Percentiles rank a stretch among this genome's conserved stretches.
These are phyloP conservation scores for Volvox reticuliferus DNA, from an alignment of 139 green algal genomes.

Conservation along the genomic window DNA sequence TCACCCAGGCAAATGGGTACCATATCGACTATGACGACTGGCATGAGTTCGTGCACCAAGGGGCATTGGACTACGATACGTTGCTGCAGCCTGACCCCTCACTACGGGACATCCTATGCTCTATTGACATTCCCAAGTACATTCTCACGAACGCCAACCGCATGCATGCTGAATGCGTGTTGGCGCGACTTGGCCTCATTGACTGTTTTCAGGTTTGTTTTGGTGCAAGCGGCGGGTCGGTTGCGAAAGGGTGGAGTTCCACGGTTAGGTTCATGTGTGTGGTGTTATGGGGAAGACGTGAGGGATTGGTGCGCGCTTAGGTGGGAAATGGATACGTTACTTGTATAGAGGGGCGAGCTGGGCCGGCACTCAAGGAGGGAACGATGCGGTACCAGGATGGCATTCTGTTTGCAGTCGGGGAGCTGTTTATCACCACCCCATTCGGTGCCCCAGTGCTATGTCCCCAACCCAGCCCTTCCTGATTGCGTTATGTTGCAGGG, in stretches of 20 bases:
- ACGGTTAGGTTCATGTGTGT: neutral
- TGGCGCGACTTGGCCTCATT: constrained; percentile 77
- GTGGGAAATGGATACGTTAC: too few species aligned
- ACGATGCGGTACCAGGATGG: too few species aligned
- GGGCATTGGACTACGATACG: constrained; percentile 71
- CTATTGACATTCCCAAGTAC: constrained; percentile 66
- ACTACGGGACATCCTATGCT: constrained; percentile 64
- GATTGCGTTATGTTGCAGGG: constrained; percentile 50
- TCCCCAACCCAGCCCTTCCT: too few species aligned
- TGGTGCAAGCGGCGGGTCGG: too few species aligned
- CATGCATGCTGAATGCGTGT: constrained; percentile 74
- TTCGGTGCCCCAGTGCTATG: too few species aligned
- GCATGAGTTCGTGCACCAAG: constrained; percentile 77
- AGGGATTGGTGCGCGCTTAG: too few species aligned
- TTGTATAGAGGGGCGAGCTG: too few species aligned
- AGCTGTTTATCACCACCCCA: too few species aligned
- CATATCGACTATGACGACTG: constrained; percentile 82
- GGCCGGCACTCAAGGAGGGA: too few species aligned
- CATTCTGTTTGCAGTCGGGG: too few species aligned
- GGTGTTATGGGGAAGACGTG: too few species aligned
- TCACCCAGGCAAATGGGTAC: constrained; percentile 66
- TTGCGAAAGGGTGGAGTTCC: too few species aligned
- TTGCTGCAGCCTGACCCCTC: constrained; percentile 66
- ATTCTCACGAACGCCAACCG: constrained; percentile 91
- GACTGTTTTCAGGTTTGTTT: constrained; percentile 78